phyloP scores from a whole-genome alignment of 108 stramenopile genomes.

The Conticribra guillardii region DNA sequence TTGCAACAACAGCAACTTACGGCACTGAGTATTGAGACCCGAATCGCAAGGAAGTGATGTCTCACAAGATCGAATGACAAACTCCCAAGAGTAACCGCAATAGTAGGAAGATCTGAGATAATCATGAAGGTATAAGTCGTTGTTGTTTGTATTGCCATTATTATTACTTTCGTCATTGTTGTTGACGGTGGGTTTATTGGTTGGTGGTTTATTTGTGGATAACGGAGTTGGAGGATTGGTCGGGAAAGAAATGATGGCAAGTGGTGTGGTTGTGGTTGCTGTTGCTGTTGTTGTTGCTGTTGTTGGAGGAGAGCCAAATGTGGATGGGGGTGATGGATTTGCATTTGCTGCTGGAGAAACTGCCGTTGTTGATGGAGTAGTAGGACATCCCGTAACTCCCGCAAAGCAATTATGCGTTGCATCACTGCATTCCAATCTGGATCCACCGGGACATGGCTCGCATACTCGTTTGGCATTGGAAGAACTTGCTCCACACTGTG shows the following conservation, averaged over 20 bases:
- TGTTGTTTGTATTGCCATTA: neutral
- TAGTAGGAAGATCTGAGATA: conserved; percentile 19
- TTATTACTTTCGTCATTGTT: neutral
- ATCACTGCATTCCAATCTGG: conserved; percentile 37
- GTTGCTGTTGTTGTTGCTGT: conserved; percentile 1
- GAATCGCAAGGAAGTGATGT: conserved; percentile 9
- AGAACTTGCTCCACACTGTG: conserved; percentile 32
- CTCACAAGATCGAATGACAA: conserved; percentile 20
- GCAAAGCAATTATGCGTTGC: conserved; percentile 41
- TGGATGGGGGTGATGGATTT: conserved; percentile 1
- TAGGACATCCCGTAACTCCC: conserved; percentile 43
- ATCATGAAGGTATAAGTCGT: conserved; percentile 15
- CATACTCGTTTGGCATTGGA: conserved; percentile 34
- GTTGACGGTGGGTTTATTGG: neutral
- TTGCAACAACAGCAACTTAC: neutral
- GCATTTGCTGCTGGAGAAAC: neutral
- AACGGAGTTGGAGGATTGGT: neutral
- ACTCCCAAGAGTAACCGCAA: conserved; percentile 18
- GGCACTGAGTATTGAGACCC: conserved; percentile 26
- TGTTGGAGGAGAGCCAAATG: neutral
- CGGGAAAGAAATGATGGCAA: neutral
- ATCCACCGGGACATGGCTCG: conserved; percentile 42
- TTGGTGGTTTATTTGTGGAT: neutral
- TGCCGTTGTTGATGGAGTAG: neutral
- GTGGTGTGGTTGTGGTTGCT: neutral